Evolutionary conservation across 495 filamentous ascomycete species (phyloP), one percentile per base, ranked within the genome.

Genomic region (Penicillium maclennaniae): DNA sequence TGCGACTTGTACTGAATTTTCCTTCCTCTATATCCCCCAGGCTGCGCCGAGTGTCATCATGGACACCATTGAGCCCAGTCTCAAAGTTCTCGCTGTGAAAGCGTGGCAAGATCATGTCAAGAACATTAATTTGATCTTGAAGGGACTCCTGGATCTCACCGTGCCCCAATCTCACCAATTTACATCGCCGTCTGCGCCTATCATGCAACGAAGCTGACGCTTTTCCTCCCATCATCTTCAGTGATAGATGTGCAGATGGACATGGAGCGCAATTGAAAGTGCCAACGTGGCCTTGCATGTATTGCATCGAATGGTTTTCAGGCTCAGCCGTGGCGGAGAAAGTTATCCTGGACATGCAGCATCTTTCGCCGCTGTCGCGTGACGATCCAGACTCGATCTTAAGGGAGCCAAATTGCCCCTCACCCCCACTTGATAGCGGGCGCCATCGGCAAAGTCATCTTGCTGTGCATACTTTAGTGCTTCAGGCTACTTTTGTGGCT

Each of bases 1-100:
- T 64, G 58, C 36, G 58, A 64, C 42, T 44, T 64, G 8, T 59
- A 55, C 34, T 51, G 61, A 2, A 43, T 64, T 6, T 64, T 64
- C 37, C 51, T 64, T 9, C 51, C 61, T 8, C 36, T 47, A 6
- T 57, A 61, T 42, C 45, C 52, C 52, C 2, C 54, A 51, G n/a
- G 51, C 55, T 2, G 58, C 58, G 0, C 58, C 61, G 0, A 34
- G n/a, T 6, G 38, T 58, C 5, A 55, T 64, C 20, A 50, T 55
- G 19, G 43, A 51, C 6, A 36, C 47, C 4, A 38, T 56, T 12
- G 54, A 51, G 20, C 36, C 39, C 12, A 38, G 37, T 16, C 20
- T 56, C 4, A 44, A 26, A 9, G 45, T 27, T 0, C 40, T 50
- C 10, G 55, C 55, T 7, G 38, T 54, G 1, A 26, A 40, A 3